Evolutionary conservation across 148 eudicot species (phyloP).

Genomic region (Rhododendron henanense): DNA sequence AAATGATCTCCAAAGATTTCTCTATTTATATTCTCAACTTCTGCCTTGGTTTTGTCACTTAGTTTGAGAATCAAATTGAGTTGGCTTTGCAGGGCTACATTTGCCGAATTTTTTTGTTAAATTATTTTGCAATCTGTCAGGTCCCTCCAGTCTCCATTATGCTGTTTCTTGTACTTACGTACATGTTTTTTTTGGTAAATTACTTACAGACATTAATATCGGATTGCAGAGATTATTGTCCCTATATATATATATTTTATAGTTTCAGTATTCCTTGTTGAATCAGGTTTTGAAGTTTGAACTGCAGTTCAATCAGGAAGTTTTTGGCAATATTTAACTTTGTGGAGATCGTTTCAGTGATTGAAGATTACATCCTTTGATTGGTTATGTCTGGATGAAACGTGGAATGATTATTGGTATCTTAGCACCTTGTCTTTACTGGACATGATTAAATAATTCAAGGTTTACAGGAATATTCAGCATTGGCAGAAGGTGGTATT

Average conservation of each 20-base stretch:
- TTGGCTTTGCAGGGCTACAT: not conserved
- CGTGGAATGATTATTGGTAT: not conserved
- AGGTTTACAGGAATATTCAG: not conserved
- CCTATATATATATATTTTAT: not conserved
- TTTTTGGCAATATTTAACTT: not conserved
- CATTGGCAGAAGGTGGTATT: not conserved
- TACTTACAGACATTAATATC: not conserved
- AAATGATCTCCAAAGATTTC: not conserved
- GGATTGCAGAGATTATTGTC: not conserved
- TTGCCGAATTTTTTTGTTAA: not conserved
- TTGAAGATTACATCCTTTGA: not conserved
- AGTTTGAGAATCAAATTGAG: not conserved
- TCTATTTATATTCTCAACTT: not conserved
- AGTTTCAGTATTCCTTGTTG: not conserved
- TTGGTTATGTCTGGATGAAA: not conserved
- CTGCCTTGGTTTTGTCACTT: not conserved
- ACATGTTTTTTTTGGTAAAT: not conserved
- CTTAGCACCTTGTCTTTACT: not conserved
- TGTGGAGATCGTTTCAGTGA: not conserved
- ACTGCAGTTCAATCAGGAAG: conserved; percentile 7
- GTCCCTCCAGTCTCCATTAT: not conserved
- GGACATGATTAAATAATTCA: not conserved
- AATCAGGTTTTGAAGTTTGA: conserved; percentile 10
- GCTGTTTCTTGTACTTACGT: not conserved
- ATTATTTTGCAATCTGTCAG: not conserved